Conservation (phyloP, 495 filamentous ascomycete genomes). For the Coniosporium apollinis region DNA sequence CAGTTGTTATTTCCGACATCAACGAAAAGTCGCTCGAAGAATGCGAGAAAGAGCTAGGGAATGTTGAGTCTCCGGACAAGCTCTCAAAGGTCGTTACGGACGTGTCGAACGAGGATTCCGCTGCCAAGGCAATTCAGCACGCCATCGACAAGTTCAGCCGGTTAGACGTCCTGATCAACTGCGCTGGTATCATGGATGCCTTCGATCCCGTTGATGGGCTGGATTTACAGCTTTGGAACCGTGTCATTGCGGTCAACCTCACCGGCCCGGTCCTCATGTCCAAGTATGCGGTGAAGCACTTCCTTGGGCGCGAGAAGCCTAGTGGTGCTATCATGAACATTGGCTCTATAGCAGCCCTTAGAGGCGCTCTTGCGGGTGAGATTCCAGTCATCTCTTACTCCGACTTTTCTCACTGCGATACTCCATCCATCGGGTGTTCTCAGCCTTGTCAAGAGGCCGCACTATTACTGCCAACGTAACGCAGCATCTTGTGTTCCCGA, state of each 20-base stretch:
- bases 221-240: constrained; percentile 36
- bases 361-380: constrained; percentile 4
- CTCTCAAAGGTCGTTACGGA: constrained; percentile 10
- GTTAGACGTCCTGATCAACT: constrained; percentile 34
- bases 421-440: too few species aligned
- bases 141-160: constrained; percentile 11
- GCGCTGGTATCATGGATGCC: constrained; percentile 34
- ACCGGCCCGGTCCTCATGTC: constrained; percentile 38
- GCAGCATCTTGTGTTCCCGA: too few species aligned
- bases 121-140: constrained; percentile 9
- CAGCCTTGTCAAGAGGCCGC: too few species aligned
- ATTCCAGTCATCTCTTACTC: too few species aligned
- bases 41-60: constrained; percentile 6
- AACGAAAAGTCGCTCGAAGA: constrained; percentile 8
- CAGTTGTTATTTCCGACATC: constrained; percentile 17
- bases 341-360: constrained; percentile 18
- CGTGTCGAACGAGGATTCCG: constrained; percentile 7
- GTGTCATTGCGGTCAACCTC: constrained; percentile 40
- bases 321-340: constrained; percentile 31
- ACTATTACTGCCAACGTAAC: too few species aligned
- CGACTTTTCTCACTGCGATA: too few species aligned
- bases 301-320: constrained; percentile 16
- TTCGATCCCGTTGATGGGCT: constrained; percentile 33
- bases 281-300: constrained; percentile 34
- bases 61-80: constrained; percentile 1